These are phyloP conservation scores for Heliamphora pulchella DNA, from an alignment of 179 eudicot species.

Conservation along the genomic window DNA sequence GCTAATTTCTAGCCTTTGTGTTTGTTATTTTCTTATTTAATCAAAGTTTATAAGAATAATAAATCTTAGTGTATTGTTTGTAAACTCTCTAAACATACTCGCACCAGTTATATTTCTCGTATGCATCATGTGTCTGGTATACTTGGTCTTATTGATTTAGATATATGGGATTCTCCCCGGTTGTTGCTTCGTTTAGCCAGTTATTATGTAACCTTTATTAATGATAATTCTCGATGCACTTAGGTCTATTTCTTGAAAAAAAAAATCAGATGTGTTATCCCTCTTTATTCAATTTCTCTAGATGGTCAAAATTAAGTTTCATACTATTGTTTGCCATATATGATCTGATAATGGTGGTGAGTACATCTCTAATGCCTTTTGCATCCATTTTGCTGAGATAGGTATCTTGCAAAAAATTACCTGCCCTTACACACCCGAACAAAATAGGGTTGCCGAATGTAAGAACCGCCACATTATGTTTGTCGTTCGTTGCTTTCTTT, in stretches of 20 bases:
- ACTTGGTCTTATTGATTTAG: background rate
- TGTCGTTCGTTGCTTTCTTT: background rate
- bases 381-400: background rate
- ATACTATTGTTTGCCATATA: background rate
- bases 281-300: background rate
- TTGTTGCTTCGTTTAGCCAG: too few species aligned
- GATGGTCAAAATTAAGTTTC: background rate
- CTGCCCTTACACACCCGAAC: background rate
- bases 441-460: background rate
- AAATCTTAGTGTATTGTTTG: background rate
- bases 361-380: background rate
- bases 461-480: background rate
- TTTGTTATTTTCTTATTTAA: background rate
- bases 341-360: background rate
- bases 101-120: background rate
- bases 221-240: background rate
- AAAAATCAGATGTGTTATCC: background rate
- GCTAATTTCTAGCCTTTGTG: background rate
- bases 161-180: too few species aligned
- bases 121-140: background rate
- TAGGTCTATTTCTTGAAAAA: background rate
- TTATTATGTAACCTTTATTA: background rate
- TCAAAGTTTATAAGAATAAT: background rate
- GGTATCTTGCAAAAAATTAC: background rate
- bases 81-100: background rate